A percentile compares a stretch with the other conserved stretches of the same genome.
Conservation (phyloP, 2,329 filamentous ascomycete species). For the Monascus ruber region DNA sequence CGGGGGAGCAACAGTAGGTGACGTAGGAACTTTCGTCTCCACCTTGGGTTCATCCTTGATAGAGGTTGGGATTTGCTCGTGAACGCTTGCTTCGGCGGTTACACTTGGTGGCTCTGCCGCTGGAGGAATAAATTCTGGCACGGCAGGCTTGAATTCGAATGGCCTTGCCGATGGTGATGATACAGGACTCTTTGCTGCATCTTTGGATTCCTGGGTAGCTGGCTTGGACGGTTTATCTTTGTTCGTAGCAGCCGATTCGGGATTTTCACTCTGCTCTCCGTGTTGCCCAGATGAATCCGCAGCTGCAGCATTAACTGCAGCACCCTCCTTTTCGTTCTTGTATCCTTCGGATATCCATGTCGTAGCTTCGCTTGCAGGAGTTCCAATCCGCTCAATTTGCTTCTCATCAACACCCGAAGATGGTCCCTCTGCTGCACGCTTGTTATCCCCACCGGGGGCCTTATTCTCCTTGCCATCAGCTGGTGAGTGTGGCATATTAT, state of each 20-base stretch:
- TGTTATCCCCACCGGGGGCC: constrained; percentile 29
- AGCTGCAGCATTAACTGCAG: constrained; percentile 42
- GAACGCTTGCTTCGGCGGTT: constrained; percentile 8
- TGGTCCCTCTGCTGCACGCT: constrained; percentile 16
- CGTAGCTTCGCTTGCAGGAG: constrained; percentile 27
- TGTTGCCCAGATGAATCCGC: constrained; percentile 26
- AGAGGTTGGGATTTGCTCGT: constrained; percentile 6
- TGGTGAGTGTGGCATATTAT: constrained; percentile 10
- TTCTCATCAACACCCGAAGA: constrained; percentile 33
- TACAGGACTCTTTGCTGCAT: constrained; percentile 36
- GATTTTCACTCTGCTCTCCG: not conserved
- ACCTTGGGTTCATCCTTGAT: constrained; percentile 6
- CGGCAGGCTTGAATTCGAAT: constrained; percentile 44
- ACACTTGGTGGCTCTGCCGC: constrained; percentile 10
- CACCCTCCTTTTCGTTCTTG: constrained; percentile 32
- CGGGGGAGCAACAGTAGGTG: constrained; percentile 1
- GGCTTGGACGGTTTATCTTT: constrained; percentile 6
- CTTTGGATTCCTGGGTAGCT: constrained; percentile 10
- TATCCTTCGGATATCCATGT: constrained; percentile 54
- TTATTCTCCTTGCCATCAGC: constrained; percentile 28
- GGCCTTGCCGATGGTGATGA: constrained; percentile 61
- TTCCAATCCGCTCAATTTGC: constrained; percentile 14
- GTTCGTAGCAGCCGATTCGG: constrained; percentile 3
- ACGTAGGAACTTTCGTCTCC: constrained; percentile 1
- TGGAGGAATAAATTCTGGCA: constrained; percentile 17